Evolutionary conservation across 306 rosid genomes (phyloP).

Genomic region (Canavalia ensiformis): DNA sequence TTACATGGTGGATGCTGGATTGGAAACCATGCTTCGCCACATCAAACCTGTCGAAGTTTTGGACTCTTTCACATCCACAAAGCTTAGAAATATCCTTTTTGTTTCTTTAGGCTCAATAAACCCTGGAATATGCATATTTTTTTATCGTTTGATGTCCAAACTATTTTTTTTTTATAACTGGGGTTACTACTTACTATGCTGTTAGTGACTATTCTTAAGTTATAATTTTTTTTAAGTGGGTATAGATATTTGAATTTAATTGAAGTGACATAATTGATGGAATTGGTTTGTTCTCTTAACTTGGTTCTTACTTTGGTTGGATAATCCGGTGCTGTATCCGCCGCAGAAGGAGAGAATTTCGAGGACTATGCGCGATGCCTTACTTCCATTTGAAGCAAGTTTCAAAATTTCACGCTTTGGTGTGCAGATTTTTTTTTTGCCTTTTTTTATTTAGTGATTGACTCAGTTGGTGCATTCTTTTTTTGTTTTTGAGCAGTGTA

Average conservation of each 20-base stretch:
- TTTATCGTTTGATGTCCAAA: background rate
- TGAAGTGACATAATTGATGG: background rate
- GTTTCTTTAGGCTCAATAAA: background rate
- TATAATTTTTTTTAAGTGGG: background rate
- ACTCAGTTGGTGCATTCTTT: constrained; percentile 20
- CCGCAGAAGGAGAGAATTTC: constrained; percentile 62
- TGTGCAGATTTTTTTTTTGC: background rate
- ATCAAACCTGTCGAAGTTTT: constrained; percentile 62
- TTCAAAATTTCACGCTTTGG: constrained; percentile 16
- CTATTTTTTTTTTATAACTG: background rate
- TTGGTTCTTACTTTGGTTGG: constrained; percentile 67
- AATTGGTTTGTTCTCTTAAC: constrained; percentile 66
- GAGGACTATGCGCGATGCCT: constrained; percentile 4
- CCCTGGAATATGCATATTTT: background rate
- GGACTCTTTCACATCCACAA: constrained; percentile 58
- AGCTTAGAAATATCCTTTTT: constrained; percentile 82
- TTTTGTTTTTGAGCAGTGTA: constrained; percentile 62
- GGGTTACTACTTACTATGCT: background rate
- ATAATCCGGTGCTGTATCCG: constrained; percentile 55
- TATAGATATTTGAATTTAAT: background rate
- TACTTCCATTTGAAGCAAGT: constrained; percentile 76
- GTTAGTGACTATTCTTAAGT: background rate
- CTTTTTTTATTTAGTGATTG: constrained; percentile 27
- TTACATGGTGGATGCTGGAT: constrained; percentile 65
- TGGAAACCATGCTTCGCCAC: constrained; percentile 56